Percentiles rank a stretch among this genome's conserved stretches.
Conservation (phyloP, 495 filamentous ascomycete genomes). For the Parachaetomium inaequale region DNA sequence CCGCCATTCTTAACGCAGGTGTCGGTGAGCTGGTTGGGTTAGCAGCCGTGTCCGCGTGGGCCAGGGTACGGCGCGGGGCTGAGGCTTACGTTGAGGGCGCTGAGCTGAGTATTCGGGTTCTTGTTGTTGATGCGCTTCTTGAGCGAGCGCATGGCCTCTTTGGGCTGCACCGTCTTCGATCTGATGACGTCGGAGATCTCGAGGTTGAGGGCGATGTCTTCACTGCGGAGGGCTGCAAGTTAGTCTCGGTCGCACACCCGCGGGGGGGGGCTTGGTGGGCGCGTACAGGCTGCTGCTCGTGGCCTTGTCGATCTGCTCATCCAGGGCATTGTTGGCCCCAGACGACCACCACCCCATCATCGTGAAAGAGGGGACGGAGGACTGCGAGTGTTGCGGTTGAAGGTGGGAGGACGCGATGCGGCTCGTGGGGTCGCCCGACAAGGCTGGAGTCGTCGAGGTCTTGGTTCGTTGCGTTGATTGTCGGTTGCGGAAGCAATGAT, state of each 20-base stretch:
- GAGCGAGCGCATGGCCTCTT: constrained; percentile 94
- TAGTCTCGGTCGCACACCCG: constrained; percentile 13
- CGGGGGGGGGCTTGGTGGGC: constrained; percentile 2
- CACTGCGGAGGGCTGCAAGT: constrained; percentile 49
- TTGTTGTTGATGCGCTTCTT: constrained; percentile 91
- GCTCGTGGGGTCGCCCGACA: neutral
- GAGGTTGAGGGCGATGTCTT: constrained; percentile 93
- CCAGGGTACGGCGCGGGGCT: neutral
- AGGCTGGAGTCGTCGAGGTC: neutral
- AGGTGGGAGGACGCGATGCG: neutral
- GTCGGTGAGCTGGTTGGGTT: constrained; percentile 65
- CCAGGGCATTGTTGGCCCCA: constrained; percentile 70
- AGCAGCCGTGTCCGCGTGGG: constrained; percentile 16
- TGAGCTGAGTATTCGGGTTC: constrained; percentile 94
- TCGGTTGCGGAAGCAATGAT: neutral
- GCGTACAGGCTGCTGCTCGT: constrained; percentile 86
- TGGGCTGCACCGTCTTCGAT: constrained; percentile 93
- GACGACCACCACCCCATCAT: constrained; percentile 94
- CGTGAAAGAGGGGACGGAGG: constrained; percentile 18
- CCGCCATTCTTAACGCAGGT: constrained; percentile 99
- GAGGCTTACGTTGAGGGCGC: constrained; percentile 73
- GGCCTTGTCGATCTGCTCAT: constrained; percentile 93
- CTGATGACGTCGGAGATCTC: constrained; percentile 96
- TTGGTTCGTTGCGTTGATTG: neutral
- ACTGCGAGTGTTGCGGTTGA: neutral